These are phyloP conservation scores for Rhytidiadelphus loreus DNA, from an alignment of 225 moss, liverwort and hornwort species.

Conservation along the genomic window DNA sequence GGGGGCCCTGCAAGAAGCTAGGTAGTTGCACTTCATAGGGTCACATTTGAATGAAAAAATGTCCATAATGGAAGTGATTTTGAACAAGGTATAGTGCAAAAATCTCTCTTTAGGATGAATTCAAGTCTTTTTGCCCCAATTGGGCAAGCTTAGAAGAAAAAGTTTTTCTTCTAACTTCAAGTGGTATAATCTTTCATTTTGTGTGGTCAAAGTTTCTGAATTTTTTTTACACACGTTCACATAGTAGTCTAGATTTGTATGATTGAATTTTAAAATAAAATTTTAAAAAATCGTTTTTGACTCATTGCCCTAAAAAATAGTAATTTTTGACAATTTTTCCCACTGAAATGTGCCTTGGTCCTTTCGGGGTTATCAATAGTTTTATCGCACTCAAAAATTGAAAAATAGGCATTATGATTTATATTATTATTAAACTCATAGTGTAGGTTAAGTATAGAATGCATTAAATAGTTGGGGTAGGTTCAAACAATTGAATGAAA, in stretches of 20 bases:
- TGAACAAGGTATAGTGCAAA: too few species aligned
- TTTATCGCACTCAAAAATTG: background rate
- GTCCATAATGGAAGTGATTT: too few species aligned
- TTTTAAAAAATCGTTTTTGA: too few species aligned
- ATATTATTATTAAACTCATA: too few species aligned
- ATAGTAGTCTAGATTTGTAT: background rate
- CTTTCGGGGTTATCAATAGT: fast-evolving
- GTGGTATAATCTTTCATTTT: background rate
- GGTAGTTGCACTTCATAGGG: too few species aligned
- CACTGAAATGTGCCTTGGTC: fast-evolving
- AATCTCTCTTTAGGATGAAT: background rate
- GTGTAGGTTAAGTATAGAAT: background rate
- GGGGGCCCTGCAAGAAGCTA: too few species aligned
- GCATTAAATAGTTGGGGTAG: background rate
- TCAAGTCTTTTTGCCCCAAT: fast-evolving
- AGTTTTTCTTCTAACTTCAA: background rate
- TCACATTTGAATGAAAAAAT: too few species aligned
- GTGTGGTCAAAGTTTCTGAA: background rate
- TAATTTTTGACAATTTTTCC: background rate
- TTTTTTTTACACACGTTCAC: background rate
- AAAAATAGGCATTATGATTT: background rate
- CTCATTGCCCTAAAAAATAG: fast-evolving
- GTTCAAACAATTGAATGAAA: background rate
- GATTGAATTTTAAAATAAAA: fast-evolving
- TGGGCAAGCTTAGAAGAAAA: fast-evolving